A percentile compares a stretch with the other conserved stretches of the same genome.
These are phyloP conservation scores for Sanghuangporus sanghuang DNA, from an alignment of 1,284 basidiomycete species.

Conservation along the genomic window DNA sequence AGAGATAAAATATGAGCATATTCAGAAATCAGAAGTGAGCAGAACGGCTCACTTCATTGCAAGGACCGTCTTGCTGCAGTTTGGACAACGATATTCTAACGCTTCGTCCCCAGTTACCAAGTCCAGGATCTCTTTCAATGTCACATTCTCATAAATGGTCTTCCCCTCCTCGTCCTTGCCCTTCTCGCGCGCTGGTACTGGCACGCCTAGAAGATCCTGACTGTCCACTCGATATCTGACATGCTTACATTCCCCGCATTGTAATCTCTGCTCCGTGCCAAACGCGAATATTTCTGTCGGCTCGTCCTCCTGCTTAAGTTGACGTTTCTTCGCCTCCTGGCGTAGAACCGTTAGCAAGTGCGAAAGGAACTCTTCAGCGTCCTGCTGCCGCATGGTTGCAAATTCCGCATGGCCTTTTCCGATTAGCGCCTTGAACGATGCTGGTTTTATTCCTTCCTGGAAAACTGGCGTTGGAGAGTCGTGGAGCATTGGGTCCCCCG, in stretches of 20 bases:
- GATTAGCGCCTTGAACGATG: constrained; percentile 84
- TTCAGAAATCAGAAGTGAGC: neutral
- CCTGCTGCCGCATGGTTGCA: constrained; percentile 95
- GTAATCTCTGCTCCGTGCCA: constrained; percentile 79
- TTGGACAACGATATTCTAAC: constrained; percentile 67
- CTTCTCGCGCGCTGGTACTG: constrained; percentile 63
- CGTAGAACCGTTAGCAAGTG: constrained; percentile 74
- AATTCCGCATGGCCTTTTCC: constrained; percentile 95
- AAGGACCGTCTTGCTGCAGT: constrained; percentile 55
- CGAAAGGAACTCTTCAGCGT: constrained; percentile 92
- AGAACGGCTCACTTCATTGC: constrained; percentile 52
- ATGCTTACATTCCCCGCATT: constrained; percentile 78
- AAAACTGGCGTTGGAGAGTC: constrained; percentile 54
- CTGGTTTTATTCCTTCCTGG: constrained; percentile 84
- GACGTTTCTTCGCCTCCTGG: constrained; percentile 54
- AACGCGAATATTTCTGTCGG: constrained; percentile 80
- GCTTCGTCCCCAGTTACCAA: constrained; percentile 62
- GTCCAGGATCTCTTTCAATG: constrained; percentile 67
- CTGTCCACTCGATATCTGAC: constrained; percentile 86
- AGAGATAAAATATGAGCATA: neutral
- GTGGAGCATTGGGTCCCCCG: constrained; percentile 32
- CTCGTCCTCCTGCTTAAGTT: constrained; percentile 35
- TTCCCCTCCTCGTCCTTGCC: constrained; percentile 57
- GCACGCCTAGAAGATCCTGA: constrained; percentile 75
- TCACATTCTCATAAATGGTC: constrained; percentile 63